Evolutionary conservation across 2,329 filamentous ascomycete species (phyloP).

Genomic region (Trichoderma harzianum): DNA sequence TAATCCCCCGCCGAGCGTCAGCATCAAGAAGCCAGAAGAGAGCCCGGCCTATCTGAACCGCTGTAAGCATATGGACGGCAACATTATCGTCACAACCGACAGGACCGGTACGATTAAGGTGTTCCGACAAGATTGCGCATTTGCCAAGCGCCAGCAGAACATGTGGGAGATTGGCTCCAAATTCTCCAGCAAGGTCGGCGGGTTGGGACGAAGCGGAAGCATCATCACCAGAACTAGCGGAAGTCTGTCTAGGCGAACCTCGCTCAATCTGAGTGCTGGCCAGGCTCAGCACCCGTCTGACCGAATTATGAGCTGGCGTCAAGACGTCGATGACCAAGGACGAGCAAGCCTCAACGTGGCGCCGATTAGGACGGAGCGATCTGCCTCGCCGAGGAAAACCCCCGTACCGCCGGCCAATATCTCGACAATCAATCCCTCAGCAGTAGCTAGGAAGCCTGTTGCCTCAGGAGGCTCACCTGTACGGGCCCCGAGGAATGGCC

Average conservation of each 20-base stretch:
- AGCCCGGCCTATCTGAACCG: constrained; percentile 75
- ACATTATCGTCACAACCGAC: constrained; percentile 90
- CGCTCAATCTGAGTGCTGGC: constrained; percentile 41
- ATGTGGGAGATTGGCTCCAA: constrained; percentile 74
- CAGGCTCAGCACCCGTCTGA: constrained; percentile 52
- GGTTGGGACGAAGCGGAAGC: constrained; percentile 57
- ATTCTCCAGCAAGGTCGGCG: constrained; percentile 66
- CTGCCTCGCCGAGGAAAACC: constrained; percentile 51
- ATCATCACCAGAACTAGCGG: constrained; percentile 52
- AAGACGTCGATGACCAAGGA: constrained; percentile 51
- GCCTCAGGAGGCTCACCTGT: constrained; percentile 33
- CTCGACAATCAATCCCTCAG: constrained; percentile 40
- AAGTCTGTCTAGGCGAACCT: constrained; percentile 52
- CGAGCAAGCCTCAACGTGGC: constrained; percentile 39
- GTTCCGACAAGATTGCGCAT: constrained; percentile 92
- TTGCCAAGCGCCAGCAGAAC: constrained; percentile 70
- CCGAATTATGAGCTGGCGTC: constrained; percentile 84
- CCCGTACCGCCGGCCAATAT: constrained; percentile 36
- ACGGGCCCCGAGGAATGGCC: constrained; percentile 21
- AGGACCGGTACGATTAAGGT: constrained; percentile 87
- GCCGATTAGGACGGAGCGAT: constrained; percentile 49
- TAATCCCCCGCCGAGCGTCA: constrained; percentile 26
- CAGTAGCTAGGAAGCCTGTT: constrained; percentile 45
- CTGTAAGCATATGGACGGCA: constrained; percentile 72
- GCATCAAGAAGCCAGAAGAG: constrained; percentile 54